phyloP scores from a whole-genome alignment of 208 protist species.

The Acanthamoeba lenticulata region DNA sequence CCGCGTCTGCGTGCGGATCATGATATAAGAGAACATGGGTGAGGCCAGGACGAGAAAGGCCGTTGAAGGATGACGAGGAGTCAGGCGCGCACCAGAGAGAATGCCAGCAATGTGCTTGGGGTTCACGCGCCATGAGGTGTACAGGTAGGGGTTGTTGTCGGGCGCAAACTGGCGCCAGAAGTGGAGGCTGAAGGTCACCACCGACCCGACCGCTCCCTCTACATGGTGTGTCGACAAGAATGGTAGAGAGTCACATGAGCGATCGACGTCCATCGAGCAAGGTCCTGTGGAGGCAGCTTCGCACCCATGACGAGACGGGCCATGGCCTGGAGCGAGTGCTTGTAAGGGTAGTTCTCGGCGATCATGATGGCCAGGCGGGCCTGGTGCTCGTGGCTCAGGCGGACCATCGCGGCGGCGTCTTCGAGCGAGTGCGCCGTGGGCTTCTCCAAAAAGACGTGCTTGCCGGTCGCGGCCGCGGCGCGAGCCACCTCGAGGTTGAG shows the following conservation, averaged over 20 bases:
- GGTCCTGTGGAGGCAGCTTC: too few relatives aligned
- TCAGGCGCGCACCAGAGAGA: background rate
- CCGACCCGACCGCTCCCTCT: slow-evolving; percentile 2
- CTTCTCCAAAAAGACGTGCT: slow-evolving; percentile 38
- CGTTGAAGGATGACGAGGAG: too few relatives aligned
- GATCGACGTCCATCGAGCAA: too few relatives aligned
- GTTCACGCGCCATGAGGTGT: background rate
- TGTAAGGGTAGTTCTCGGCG: slow-evolving; percentile 56
- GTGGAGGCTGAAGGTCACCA: background rate
- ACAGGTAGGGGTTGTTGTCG: slow-evolving; percentile 8
- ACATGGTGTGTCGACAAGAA: too few relatives aligned
- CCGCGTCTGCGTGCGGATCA: background rate
- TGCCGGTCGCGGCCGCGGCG: background rate
- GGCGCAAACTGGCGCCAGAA: slow-evolving; percentile 33
- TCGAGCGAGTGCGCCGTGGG: slow-evolving; percentile 1
- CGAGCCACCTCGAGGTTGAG: slow-evolving; percentile 16
- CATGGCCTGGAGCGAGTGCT: background rate
- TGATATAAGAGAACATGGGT: too few relatives aligned
- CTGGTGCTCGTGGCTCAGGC: background rate
- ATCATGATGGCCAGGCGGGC: background rate
- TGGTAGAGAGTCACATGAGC: too few relatives aligned
- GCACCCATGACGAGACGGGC: background rate
- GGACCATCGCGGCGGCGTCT: background rate
- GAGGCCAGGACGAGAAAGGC: background rate
- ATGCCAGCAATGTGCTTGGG: slow-evolving; percentile 28